These are phyloP conservation scores for Penicillium corylophilum DNA, from an alignment of 2,329 filamentous ascomycete species.

Conservation along the genomic window DNA sequence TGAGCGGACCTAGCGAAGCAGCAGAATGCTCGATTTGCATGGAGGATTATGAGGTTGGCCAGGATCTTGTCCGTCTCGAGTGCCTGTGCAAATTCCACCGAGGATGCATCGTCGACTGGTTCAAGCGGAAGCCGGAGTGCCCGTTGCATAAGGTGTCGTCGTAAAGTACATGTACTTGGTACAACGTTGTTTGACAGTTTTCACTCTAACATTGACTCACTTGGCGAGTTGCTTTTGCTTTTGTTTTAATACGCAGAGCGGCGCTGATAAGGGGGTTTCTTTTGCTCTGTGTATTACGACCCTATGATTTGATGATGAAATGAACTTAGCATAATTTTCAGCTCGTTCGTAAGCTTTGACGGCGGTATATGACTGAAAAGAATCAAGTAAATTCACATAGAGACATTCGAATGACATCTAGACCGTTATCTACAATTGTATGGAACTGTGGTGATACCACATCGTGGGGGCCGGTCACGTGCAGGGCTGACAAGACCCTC, in stretches of 20 bases:
- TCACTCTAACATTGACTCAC: not conserved
- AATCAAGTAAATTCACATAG: too few relatives aligned
- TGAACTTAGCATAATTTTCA: not conserved
- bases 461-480: conserved; percentile 1
- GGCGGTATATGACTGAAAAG: too few relatives aligned
- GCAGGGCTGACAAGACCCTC: not conserved
- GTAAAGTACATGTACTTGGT: not conserved
- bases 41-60: conserved; percentile 62
- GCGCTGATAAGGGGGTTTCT: not conserved
- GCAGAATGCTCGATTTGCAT: conserved; percentile 65
- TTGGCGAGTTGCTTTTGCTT: not conserved
- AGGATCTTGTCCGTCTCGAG: conserved; percentile 59
- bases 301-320: not conserved
- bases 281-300: not conserved
- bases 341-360: too few relatives aligned
- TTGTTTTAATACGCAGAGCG: not conserved
- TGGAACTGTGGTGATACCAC: not conserved
- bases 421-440: not conserved
- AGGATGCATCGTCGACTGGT: conserved; percentile 61
- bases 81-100: conserved; percentile 66
- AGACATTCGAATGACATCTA: not conserved
- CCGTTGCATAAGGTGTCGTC: conserved; percentile 56
- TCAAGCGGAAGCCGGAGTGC: conserved; percentile 58
- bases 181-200: not conserved
- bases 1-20: conserved; percentile 51